These are phyloP conservation scores for Ceratocystis albifundus DNA, from an alignment of 2,329 filamentous ascomycete species.

Conservation along the genomic window DNA sequence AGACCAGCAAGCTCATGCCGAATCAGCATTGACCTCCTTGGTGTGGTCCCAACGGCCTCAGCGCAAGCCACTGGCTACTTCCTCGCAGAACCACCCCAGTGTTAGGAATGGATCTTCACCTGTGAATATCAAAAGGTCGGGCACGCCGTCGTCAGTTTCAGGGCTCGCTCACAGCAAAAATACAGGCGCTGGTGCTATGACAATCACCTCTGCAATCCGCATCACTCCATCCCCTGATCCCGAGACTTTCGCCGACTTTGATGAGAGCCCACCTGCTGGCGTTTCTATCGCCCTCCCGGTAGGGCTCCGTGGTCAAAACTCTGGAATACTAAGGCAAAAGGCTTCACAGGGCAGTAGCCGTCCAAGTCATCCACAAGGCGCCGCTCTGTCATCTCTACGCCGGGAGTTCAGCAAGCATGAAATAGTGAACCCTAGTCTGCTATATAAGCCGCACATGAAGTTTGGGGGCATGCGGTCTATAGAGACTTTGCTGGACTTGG, in stretches of 20 bases:
- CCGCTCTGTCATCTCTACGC: conserved; percentile 17
- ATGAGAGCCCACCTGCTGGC: conserved; percentile 1
- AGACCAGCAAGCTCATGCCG: conserved; percentile 14
- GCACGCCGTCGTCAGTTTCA: conserved; percentile 10
- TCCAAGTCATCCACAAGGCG: conserved; percentile 12
- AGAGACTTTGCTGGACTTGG: conserved; percentile 16
- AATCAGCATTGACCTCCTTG: conserved; percentile 16
- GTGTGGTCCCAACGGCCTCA: conserved; percentile 20
- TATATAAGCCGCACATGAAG: conserved; percentile 9
- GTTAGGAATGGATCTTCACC: conserved; percentile 13
- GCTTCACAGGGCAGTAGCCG: conserved; percentile 16
- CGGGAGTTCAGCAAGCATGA: conserved; percentile 21
- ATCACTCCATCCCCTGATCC: conserved; percentile 19
- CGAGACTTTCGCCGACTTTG: conserved; percentile 11
- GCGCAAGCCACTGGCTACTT: conserved; percentile 6
- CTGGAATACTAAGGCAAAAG: conserved; percentile 12
- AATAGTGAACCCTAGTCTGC: neutral
- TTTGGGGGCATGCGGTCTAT: conserved; percentile 16
- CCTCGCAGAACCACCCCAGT: neutral
- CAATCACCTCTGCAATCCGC: conserved; percentile 7
- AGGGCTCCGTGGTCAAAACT: conserved; percentile 11
- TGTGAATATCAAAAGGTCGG: neutral
- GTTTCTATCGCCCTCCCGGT: conserved; percentile 5
- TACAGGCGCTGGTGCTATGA: neutral
- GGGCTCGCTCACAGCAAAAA: neutral